These are phyloP conservation scores for Aspergillus campestris DNA, from an alignment of 495 filamentous ascomycete species.

Conservation along the genomic window DNA sequence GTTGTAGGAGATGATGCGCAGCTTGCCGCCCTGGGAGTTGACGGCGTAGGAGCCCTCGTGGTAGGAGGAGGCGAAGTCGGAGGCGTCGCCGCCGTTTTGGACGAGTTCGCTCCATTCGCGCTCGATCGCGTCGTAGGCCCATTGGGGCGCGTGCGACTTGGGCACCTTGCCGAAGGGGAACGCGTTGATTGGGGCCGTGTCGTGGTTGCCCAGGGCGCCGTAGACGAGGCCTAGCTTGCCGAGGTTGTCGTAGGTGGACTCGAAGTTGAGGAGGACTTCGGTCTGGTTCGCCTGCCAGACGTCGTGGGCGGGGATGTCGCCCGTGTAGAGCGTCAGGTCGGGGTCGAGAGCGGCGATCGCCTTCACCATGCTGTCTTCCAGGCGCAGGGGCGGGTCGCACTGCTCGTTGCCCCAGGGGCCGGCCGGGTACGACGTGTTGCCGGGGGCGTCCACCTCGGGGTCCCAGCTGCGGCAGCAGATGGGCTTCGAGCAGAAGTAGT, in stretches of 20 bases:
- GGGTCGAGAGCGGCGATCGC: conserved; percentile 30
- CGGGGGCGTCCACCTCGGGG: conserved; percentile 32
- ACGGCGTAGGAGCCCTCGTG: conserved; percentile 43
- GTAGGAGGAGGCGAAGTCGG: conserved; percentile 23
- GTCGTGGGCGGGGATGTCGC: conserved; percentile 23
- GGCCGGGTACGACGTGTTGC: conserved; percentile 35
- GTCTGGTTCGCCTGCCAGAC: conserved; percentile 21
- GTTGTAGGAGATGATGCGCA: conserved; percentile 50
- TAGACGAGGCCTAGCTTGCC: conserved; percentile 34
- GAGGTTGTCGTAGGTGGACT: conserved; percentile 31
- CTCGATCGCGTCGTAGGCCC: conserved; percentile 44
- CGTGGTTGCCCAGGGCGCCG: conserved; percentile 48
- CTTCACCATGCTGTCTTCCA: conserved; percentile 46
- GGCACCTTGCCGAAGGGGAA: conserved; percentile 33
- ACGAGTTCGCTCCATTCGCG: conserved; percentile 36
- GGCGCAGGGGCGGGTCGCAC: conserved; percentile 41
- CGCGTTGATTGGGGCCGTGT: conserved; percentile 42
- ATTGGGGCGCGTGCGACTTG: conserved; percentile 30
- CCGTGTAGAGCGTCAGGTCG: conserved; percentile 23
- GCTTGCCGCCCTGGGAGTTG: conserved; percentile 28
- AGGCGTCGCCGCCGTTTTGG: not conserved
- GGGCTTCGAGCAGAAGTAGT: conserved; percentile 43
- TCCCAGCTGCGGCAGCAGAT: conserved; percentile 46
- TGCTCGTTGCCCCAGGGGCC: conserved; percentile 39
- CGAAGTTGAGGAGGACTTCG: conserved; percentile 34